Base-by-base conservation (phyloP, 2,329 filamentous ascomycete genomes). In the Sporothrix luriei region DNA sequence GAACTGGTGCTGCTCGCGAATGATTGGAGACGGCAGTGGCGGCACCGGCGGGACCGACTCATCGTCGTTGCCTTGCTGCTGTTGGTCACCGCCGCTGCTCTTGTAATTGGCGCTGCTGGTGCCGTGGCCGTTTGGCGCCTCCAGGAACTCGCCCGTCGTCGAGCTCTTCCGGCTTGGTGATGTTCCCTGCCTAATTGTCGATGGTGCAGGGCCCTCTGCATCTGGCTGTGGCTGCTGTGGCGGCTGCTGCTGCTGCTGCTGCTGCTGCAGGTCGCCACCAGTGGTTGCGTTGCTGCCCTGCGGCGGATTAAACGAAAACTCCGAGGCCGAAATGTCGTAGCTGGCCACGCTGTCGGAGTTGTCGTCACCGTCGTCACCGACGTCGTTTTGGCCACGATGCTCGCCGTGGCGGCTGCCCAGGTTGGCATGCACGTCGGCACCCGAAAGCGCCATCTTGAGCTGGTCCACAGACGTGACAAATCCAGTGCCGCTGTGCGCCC, bases 341-440 rank as follows among this genome's bases (percentile, higher is more conserved):
- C 88, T 91, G 72, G 90, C 85, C 82, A 92, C 86, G 77, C 89
- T 91, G 68, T 92, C 90, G 69, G 82, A 84, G 75, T 83, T 88
- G 73, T 83, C 82, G 70, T 85, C 86, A 66, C 78, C 69, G n/a
- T 29, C 77, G 2, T 80, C 26, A 2, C 26, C 52, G 11, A 21
- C 65, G n/a, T 65, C 62, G 57, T 62, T 62, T 16, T 52, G 43
- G 10, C 46, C 43, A 46, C 46, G 46, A 10, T 16, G 3, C 16
- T 52, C 66, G 46, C 69, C 66, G 14, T 66, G 66, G n/a, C 61
- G 66, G 79, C 33, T 78, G 77, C 66, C 78, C 76, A 51, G 80
- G 78, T 59, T 78, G 76, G 76, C 46, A 74, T 38, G 68, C 7
- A 71, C 71, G 43, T 80, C 74, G 54, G 85, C 84, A 46, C 87